Base-by-base conservation (phyloP, 345 rosid genomes). In the Firmiana major region DNA sequence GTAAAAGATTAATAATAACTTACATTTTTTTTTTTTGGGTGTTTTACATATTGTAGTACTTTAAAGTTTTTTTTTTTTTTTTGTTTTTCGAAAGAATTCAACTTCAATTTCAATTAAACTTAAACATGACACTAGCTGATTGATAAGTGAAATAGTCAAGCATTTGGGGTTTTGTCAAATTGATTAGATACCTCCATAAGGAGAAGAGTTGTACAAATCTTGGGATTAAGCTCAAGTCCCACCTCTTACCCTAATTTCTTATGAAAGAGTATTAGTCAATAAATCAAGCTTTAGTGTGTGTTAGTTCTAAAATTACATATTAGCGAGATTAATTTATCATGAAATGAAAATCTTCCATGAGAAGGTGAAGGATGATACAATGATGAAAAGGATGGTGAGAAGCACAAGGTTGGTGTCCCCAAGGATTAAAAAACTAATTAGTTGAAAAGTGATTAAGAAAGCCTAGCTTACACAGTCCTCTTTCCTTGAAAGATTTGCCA, bases 391-490 rank as follows among this genome's bases (percentile, higher is more conserved):
- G 71, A 54, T 73, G 58, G 79, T 81, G 79, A 65, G 57, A 80
- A 80, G 75, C 73, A 83, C 71, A 76, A 73, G 85, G 83, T 71
- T 75, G 81, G 84, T 73, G 77, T 38, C 38, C 69, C 63, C 19
- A 42, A 60, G 42, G 28, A 62, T 28, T 74, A 66, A 21, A 49
- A 60, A 65, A 63, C 11, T 55, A 79, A 79, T 75, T 49, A 58
- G 79, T 73, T 80, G 85, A 72, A 63, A 53, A 7, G 67, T 75
- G 91, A 90, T 77, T 79, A 68, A 19, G 91, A 90, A 82, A 87
- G 75, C 63, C 79, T 82, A 90, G 80, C 91, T 36, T 67, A 66
- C 84, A 49, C 17, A 73, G 83, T 1, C 78, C 73, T 42, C 40
- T 62, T 73, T 40, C 53, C 73, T 77, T 77, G 46, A 9, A 78